Base-by-base conservation (phyloP, 495 filamentous ascomycete species). In the Aspergillus campestris region DNA sequence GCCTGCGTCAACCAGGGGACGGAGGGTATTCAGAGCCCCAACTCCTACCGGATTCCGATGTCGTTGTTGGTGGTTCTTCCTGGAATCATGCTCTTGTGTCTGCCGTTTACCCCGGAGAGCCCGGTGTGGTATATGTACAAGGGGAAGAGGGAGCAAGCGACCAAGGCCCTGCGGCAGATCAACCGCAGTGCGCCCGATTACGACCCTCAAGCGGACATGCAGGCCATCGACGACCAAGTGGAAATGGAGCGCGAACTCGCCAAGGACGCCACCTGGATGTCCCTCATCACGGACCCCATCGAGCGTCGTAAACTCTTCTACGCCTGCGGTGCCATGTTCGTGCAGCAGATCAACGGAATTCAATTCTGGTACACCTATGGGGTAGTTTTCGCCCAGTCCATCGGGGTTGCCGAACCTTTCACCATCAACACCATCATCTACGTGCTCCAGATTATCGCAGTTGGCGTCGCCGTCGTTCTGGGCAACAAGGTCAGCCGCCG, bases 311-410 rank as follows among this genome's bases (percentile, higher is more conserved):
- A 70, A 46, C 47, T 67, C 10, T 47, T 66, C 31, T 70, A 50
- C 34, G 48, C 60, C 9, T 52, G 45, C 30, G 64, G 66, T 24
- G 60, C 49, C 36, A 58, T 70, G 57, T 57, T 58, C 43, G 62
- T 55, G 3, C 64, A 67, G 39, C 66, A 70, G 42, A 65, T 70
- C 47, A 58, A 55, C 46, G 64, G 66, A 15, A 70, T 67, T 38
- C 52, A 55, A n/a, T 70, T 64, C 45, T 67, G 52, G 43, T 67
- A 67, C 46, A 53, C 50, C 29, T 70, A 64, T 38, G 66, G 66
- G 12, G 59, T 64, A 0, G 56, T 70, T 18, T 67, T 70, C 36
- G 61, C 62, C 8, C 51, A 68, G 48, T 44, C 56, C 11, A 57
- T 70, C 30, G 66, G 66, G 15, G 47, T 63, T 13, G 49, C 49